phyloP scores from a whole-genome alignment of 75 land plant species.

The Sequoiadendron giganteum region DNA sequence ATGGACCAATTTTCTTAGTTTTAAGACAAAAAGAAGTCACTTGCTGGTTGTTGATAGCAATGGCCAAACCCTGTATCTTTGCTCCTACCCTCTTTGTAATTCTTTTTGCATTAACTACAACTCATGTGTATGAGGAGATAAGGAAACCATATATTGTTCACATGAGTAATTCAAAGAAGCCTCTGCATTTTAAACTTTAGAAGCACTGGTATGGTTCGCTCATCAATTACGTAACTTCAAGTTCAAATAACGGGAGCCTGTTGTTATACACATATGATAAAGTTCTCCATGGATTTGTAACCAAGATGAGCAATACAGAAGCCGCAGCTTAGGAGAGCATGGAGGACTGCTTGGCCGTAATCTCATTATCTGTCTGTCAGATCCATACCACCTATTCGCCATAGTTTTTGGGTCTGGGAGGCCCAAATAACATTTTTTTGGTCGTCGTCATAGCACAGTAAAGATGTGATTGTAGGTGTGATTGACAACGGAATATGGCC shows the following conservation, averaged over 20 bases:
- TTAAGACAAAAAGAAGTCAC: no score
- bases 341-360: slow-evolving; percentile 52
- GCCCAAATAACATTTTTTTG: neutral
- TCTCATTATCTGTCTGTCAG: slow-evolving; percentile 34
- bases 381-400: slow-evolving; percentile 68
- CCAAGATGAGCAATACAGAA: slow-evolving; percentile 32
- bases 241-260: slow-evolving; percentile 10
- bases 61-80: no score
- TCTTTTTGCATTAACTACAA: no score
- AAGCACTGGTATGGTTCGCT: slow-evolving; percentile 57
- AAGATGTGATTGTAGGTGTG: neutral
- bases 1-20: no score
- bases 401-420: slow-evolving; percentile 50
- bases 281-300: slow-evolving; percentile 31
- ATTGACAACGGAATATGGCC: slow-evolving; percentile 18
- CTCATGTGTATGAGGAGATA: no score
- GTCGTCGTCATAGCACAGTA: slow-evolving; percentile 12
- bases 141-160: slow-evolving; percentile 50
- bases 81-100: no score
- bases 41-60: no score
- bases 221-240: slow-evolving; percentile 7
- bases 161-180: slow-evolving; percentile 44
- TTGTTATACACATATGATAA: slow-evolving; percentile 49
- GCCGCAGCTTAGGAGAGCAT: slow-evolving; percentile 22
- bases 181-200: slow-evolving; percentile 39